phyloP scores from a whole-genome alignment of 2,329 filamentous ascomycete genomes.

The Nigrospora osmanthi region DNA sequence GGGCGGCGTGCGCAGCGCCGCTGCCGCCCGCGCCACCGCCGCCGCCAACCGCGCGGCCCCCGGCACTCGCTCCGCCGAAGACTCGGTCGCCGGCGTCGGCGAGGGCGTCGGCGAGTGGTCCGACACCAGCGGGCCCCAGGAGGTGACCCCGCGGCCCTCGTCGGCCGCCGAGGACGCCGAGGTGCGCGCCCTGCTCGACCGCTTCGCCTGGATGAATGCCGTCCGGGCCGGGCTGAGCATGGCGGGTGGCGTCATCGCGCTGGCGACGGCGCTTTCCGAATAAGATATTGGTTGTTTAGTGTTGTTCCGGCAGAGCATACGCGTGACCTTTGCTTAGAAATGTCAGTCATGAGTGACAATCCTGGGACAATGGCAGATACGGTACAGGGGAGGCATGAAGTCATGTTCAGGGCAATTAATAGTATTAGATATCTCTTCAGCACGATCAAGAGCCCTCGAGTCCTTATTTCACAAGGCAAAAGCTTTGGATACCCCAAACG shows the following conservation, averaged over 20 bases:
- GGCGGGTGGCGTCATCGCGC: neutral
- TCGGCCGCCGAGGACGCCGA: neutral
- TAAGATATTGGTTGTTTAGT: no score
- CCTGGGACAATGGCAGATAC: no score
- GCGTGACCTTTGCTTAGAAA: no score
- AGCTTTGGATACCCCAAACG: no score
- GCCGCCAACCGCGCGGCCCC: neutral
- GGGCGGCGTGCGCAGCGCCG: neutral
- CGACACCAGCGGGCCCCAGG: neutral
- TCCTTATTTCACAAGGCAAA: no score
- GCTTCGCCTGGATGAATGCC: neutral
- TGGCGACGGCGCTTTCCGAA: neutral
- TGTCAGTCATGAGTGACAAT: no score
- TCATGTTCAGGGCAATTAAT: no score
- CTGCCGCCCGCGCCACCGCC: neutral
- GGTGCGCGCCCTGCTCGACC: neutral
- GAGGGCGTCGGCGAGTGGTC: neutral
- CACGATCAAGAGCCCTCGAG: no score
- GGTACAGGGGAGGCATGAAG: no score
- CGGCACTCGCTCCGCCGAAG: neutral
- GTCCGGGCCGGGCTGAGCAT: constrained; percentile 2
- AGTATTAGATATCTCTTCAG: no score
- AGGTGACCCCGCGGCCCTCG: neutral
- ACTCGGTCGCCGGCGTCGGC: constrained; percentile 1
- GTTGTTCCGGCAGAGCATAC: no score